phyloP scores from a whole-genome alignment of 768 basidiomycete genomes.

The Thelephora aurantiotincta region DNA sequence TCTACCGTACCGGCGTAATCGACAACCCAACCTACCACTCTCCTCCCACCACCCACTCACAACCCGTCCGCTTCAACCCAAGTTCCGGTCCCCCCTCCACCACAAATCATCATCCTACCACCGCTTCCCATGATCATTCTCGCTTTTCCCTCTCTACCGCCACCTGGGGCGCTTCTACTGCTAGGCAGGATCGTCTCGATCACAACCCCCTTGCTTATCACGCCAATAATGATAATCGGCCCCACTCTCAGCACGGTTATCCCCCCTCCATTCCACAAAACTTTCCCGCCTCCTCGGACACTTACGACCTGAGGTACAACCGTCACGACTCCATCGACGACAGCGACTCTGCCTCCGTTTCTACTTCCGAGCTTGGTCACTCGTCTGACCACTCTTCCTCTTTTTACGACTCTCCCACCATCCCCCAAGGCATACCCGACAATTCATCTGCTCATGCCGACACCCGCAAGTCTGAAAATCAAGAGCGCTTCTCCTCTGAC shows the following conservation, averaged over 20 bases:
- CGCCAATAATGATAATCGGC: background rate
- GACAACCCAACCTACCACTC: conserved; percentile 5
- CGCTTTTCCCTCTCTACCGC: conserved; percentile 5
- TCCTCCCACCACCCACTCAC: conserved; percentile 4
- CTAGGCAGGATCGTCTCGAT: background rate
- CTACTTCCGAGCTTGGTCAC: conserved; percentile 11
- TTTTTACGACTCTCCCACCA: background rate
- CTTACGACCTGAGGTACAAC: conserved; percentile 1
- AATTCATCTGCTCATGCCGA: conserved; percentile 6
- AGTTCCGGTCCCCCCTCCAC: no score
- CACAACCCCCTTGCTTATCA: background rate
- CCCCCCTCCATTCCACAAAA: conserved; percentile 1
- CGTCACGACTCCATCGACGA: conserved; percentile 7
- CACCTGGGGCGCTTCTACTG: background rate
- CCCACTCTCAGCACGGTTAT: background rate
- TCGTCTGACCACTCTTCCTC: background rate
- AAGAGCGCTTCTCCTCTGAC: conserved; percentile 25
- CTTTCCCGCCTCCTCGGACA: conserved; percentile 1
- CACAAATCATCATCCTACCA: conserved; percentile 4
- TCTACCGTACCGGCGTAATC: conserved; percentile 20
- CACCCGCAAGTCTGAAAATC: conserved; percentile 3
- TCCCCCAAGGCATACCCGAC: background rate
- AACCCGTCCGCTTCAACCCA: no score
- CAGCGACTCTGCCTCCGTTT: conserved; percentile 9
- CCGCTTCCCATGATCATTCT: conserved; percentile 1